Evolutionary conservation across 2,329 filamentous ascomycete species (phyloP), one percentile per base, ranked within the genome.

Genomic region (Ophiostoma piceae): DNA sequence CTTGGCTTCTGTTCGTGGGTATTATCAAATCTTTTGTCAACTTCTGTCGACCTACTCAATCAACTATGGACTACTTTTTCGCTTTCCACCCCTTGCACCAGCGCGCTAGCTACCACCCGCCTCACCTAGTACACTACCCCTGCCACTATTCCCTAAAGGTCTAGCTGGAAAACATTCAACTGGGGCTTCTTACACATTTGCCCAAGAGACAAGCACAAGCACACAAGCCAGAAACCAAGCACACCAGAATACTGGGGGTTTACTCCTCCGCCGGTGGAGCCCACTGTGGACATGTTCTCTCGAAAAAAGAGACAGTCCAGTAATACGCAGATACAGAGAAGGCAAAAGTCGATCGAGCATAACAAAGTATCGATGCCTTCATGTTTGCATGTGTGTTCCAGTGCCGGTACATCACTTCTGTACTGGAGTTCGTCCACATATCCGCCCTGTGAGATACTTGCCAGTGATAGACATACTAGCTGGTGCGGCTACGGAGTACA

Each of bases 401-500:
- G 19, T 54, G 22, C 19, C n/a, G 47, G 19, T 54, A 54, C 19
- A 57, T 57, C 22, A 57, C 9, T 26, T 57, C 9, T 5, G 47
- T 54, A 57, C 22, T 26, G n/a, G n/a, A 57, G n/a, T 22, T 22
- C 51, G 22, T 26, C 7, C n/a, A 32, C 11, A 26, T 26, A 26
- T n/a, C 22, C 51, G 22, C 51, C 51, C 51, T 57, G 51, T 22
- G 51, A 22, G 22, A 26, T 57, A 22, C 51, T 29, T 14, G n/a
- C 22, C 51, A 57, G 14, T 26, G n/a, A 35, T 32, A 4, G 26
- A 32, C 19, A 3, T 26, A 14, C 26, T 62, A 62, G 11, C 14
- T 62, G 57, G 57, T 62, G 26, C 57, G 26, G 26, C 57, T 57
- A 62, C 57, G 57, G 57, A 62, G 57, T 62, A 62, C 51, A 57